Base-by-base conservation (phyloP, 345 rosid species). In the Pseudoturritis turrita region DNA sequence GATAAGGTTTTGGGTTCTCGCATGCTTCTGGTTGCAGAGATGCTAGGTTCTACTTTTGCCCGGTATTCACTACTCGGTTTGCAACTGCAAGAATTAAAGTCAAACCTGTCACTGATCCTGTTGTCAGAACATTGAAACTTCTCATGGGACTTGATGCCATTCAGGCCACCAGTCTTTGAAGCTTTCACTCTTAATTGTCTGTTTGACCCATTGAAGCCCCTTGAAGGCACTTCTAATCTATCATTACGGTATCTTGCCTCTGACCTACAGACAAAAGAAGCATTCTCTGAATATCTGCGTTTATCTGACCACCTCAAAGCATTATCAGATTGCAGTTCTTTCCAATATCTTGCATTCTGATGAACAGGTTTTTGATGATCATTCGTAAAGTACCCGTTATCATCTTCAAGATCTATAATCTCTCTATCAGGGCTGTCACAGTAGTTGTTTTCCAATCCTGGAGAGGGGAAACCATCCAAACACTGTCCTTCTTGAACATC, bases 231-330 rank as follows among this genome's bases (percentile, higher is more conserved):
- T 59, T 85, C 94, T 68, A 62, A 77, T 88, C 69, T 78, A 70
- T 89, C 96, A 82, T 62, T 71, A 46, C 68, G 79, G 80, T 66
- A 75, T 78, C 88, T 87, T 41, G 83, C 79, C 79, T 88, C 90
- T 25, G 89, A 78, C 68, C 85, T 85, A 77, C 70, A 78, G 55
- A 62, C 68, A 53, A 62, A 54, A 55, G 81, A 65, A 77, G 82
- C 72, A 76, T 75, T 82, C 77, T 83, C 94, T 6, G 87, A 79
- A 52, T 18, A 77, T 49, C 85, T 79, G 10, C 77, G 83, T 59
- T 84, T 80, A 62, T 87, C 93, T 64, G 87, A 74, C 93, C 96
- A 85, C 77, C 85, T 83, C 60, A 79, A 29, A 57, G 85, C 85
- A 53, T 81, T 79, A 78, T 91, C 87, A 55, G 78, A 61, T 49